phyloP scores from a whole-genome alignment of 1,284 basidiomycete genomes.

The Phaffia rhodozyma region DNA sequence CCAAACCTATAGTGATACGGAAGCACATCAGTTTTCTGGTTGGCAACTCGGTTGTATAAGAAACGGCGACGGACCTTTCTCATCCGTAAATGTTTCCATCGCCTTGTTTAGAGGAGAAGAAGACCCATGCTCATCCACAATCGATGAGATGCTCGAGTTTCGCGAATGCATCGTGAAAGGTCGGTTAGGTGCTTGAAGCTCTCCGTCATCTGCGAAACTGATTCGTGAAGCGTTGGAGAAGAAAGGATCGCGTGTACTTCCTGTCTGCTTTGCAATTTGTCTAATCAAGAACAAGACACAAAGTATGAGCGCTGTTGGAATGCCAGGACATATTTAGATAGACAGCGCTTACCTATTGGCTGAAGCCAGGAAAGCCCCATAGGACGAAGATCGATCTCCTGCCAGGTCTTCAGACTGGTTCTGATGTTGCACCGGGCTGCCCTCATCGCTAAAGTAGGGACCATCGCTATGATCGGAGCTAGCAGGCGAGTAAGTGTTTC shows the following conservation, averaged over 20 bases:
- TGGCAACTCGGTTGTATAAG: not conserved
- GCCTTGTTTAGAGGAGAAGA: conserved; percentile 84
- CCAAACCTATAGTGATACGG: conserved; percentile 79
- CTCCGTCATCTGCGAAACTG: conserved; percentile 39
- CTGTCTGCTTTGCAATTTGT: conserved; percentile 63
- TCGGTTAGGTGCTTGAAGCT: conserved; percentile 41
- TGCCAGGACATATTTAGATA: too few species aligned
- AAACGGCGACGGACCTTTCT: not conserved
- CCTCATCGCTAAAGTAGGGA: conserved; percentile 13
- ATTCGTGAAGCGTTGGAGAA: conserved; percentile 18
- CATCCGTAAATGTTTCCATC: conserved; percentile 50
- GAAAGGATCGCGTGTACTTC: conserved; percentile 54
- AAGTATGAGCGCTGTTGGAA: not conserved
- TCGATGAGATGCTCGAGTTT: conserved; percentile 49
- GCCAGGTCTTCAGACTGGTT: conserved; percentile 9
- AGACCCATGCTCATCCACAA: conserved; percentile 68
- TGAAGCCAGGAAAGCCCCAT: conserved; percentile 64
- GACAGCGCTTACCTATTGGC: conserved; percentile 44
- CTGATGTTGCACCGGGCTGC: not conserved
- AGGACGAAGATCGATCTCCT: conserved; percentile 35
- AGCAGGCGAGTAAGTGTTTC: not conserved
- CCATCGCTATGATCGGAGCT: conserved; percentile 12
- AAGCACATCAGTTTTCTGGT: conserved; percentile 42
- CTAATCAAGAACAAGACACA: conserved; percentile 23
- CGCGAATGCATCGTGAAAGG: conserved; percentile 69